These are phyloP conservation scores for Thalassiosira sp. DNA, from an alignment of 352 stramenopile genomes.

Conservation along the genomic window DNA sequence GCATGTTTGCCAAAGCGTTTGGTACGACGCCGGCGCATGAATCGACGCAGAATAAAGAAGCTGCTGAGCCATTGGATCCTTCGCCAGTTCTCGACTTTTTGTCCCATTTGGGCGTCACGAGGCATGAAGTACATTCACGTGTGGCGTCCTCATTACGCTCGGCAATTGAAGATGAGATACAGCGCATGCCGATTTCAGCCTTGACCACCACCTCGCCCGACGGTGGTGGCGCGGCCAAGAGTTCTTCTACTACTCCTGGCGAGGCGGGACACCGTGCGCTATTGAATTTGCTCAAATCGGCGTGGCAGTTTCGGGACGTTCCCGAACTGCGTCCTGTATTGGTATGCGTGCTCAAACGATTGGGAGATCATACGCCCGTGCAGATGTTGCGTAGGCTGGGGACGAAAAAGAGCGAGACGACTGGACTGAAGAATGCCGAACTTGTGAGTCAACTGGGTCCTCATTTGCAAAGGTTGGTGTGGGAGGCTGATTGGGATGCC, in stretches of 20 bases:
- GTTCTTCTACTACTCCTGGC: neutral
- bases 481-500: conserved; percentile 77
- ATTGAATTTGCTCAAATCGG: conserved; percentile 64
- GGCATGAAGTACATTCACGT: conserved; percentile 76
- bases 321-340: conserved; percentile 76
- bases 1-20: conserved; percentile 74
- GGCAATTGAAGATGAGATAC: conserved; percentile 76
- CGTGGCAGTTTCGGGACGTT: conserved; percentile 69
- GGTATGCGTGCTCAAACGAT: conserved; percentile 69
- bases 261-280: conserved; percentile 35
- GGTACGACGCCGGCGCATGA: conserved; percentile 55
- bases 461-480: conserved; percentile 71
- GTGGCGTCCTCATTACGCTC: conserved; percentile 67
- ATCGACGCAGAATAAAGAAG: neutral
- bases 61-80: conserved; percentile 66
- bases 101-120: conserved; percentile 67
- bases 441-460: conserved; percentile 68
- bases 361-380: conserved; percentile 69
- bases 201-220: neutral
- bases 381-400: conserved; percentile 54
- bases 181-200: conserved; percentile 54
- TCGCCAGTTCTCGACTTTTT: conserved; percentile 70
- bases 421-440: conserved; percentile 66
- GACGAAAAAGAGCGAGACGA: conserved; percentile 48
- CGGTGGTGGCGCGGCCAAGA: neutral